Conservation (phyloP, 2,329 filamentous ascomycete species). For the Raffaelea ambrosiae region DNA sequence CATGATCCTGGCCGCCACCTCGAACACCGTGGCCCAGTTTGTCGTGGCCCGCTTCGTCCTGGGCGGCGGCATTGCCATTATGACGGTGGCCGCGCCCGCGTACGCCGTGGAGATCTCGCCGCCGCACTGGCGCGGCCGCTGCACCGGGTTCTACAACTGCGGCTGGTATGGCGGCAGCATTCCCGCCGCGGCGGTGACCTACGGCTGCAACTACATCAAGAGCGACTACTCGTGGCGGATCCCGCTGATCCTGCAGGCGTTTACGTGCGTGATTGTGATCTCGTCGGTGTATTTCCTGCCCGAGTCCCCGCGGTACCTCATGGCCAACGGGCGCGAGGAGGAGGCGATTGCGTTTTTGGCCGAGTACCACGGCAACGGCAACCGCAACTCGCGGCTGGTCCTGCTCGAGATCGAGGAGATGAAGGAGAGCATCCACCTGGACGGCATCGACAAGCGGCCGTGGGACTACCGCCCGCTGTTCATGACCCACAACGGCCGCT, state of each 20-base stretch:
- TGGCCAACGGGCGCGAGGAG: constrained; percentile 29
- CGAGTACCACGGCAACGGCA: constrained; percentile 34
- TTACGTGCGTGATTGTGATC: constrained; percentile 33
- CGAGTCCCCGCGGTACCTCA: constrained; percentile 32
- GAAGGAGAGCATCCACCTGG: constrained; percentile 30
- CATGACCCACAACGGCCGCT: constrained; percentile 33
- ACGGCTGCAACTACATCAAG: constrained; percentile 33
- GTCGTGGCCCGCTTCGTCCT: constrained; percentile 38
- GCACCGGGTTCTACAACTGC: constrained; percentile 41
- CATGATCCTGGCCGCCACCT: constrained; percentile 31
- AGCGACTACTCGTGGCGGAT: constrained; percentile 41
- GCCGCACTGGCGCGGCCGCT: constrained; percentile 41
- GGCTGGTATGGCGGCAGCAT: constrained; percentile 44
- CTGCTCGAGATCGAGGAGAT: constrained; percentile 33
- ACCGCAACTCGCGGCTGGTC: constrained; percentile 29
- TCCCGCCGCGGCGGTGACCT: constrained; percentile 40
- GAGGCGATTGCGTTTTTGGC: constrained; percentile 31
- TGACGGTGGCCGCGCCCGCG: constrained; percentile 39
- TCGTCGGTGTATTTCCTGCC: constrained; percentile 28
- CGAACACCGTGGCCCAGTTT: constrained; percentile 28
- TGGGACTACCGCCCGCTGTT: constrained; percentile 40
- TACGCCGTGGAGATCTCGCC: constrained; percentile 39
- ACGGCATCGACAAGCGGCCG: constrained; percentile 37
- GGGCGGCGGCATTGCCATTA: constrained; percentile 36
- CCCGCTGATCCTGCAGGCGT: constrained; percentile 37